Evolutionary conservation across 2,329 filamentous ascomycete species (phyloP).

Genomic region (Basipetospora chlamydospora): DNA sequence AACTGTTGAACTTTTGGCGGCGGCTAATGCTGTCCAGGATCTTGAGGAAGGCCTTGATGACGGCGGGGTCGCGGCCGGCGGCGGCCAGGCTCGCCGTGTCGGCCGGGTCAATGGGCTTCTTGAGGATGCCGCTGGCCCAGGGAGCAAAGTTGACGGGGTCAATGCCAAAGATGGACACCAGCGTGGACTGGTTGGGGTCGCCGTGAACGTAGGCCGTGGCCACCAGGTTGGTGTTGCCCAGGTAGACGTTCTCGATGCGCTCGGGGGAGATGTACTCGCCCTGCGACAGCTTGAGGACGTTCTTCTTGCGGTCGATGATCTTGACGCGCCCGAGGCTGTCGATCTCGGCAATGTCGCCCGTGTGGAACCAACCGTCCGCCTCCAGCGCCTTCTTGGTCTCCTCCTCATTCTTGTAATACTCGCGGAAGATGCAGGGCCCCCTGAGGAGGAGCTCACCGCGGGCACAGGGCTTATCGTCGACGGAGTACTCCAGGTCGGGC

Average conservation of each 20-base stretch:
- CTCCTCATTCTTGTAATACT: slow-evolving; percentile 81
- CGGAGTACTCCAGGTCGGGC: slow-evolving; percentile 85
- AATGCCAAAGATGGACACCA: slow-evolving; percentile 80
- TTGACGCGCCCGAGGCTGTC: slow-evolving; percentile 76
- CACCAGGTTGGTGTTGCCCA: slow-evolving; percentile 66
- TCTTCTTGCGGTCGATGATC: slow-evolving; percentile 96
- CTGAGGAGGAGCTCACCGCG: slow-evolving; percentile 81
- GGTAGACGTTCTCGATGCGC: slow-evolving; percentile 87
- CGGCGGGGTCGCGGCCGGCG: slow-evolving; percentile 52
- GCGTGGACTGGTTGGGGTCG: slow-evolving; percentile 63
- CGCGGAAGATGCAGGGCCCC: slow-evolving; percentile 64
- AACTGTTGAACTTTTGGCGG: slow-evolving; percentile 82
- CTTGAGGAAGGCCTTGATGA: slow-evolving; percentile 61
- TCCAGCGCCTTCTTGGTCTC: slow-evolving; percentile 76
- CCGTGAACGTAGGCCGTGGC: slow-evolving; percentile 82
- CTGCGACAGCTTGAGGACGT: slow-evolving; percentile 95
- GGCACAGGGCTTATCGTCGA: slow-evolving; percentile 75
- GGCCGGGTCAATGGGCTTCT: slow-evolving; percentile 44
- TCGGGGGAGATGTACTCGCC: slow-evolving; percentile 98
- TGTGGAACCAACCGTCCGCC: slow-evolving; percentile 91
- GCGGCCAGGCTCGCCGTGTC: slow-evolving; percentile 54
- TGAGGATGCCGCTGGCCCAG: slow-evolving; percentile 65
- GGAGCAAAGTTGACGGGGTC: slow-evolving; percentile 71
- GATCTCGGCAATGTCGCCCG: slow-evolving; percentile 77
- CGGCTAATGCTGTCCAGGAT: slow-evolving; percentile 66